These are phyloP conservation scores for Pseudoneurospora amorphoporcata DNA, from an alignment of 495 filamentous ascomycete genomes.

Conservation along the genomic window DNA sequence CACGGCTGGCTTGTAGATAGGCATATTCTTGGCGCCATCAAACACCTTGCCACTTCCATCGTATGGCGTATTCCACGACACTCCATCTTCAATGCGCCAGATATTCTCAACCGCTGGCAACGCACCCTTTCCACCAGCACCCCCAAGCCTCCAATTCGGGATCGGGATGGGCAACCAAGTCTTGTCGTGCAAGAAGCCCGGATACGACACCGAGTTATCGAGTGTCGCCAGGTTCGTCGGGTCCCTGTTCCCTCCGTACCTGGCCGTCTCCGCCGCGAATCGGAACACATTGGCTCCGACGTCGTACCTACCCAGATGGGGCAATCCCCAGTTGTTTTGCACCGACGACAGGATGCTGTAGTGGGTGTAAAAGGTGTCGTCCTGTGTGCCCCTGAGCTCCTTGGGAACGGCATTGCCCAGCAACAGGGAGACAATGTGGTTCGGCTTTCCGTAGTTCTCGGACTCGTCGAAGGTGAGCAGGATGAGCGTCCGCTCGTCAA, in stretches of 20 bases:
- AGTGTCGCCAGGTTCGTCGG: conserved; percentile 46
- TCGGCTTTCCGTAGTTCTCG: conserved; percentile 44
- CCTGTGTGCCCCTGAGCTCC: conserved; percentile 44
- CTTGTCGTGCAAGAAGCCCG: conserved; percentile 42
- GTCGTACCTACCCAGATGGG: conserved; percentile 59
- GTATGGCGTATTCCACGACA: conserved; percentile 27
- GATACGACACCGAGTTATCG: conserved; percentile 54
- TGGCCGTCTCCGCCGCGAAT: conserved; percentile 47
- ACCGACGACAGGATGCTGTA: conserved; percentile 57
- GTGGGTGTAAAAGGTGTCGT: conserved; percentile 62
- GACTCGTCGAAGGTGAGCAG: conserved; percentile 61
- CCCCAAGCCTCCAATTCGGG: conserved; percentile 34
- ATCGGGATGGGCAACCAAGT: conserved; percentile 23
- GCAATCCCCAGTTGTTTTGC: conserved; percentile 57
- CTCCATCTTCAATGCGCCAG: conserved; percentile 18
- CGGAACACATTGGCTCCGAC: conserved; percentile 60
- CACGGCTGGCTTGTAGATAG: conserved; percentile 13
- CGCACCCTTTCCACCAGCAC: conserved; percentile 32
- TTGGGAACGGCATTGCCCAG: conserved; percentile 53
- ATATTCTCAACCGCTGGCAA: conserved; percentile 17
- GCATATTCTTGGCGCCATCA: conserved; percentile 27
- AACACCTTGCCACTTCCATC: conserved; percentile 36
- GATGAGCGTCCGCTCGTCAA: conserved; percentile 51
- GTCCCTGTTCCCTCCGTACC: conserved; percentile 47
- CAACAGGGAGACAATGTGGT: conserved; percentile 52